Evolutionary conservation across 139 green algal genomes (phyloP).

Genomic region (Coelastrella sp.): DNA sequence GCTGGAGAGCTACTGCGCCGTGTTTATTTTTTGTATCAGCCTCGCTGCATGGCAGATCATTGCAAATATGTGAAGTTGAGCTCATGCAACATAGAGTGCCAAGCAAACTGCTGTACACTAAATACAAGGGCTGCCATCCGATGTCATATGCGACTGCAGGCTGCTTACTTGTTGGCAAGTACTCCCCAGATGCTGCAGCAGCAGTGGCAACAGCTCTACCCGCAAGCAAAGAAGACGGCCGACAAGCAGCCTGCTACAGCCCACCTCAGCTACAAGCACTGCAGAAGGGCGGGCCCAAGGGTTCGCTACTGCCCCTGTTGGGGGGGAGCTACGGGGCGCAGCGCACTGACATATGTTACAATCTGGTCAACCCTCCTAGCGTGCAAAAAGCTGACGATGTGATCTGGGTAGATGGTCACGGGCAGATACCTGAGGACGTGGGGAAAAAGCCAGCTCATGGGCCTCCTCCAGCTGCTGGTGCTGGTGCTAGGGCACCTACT

Average conservation of each 20-base stretch:
- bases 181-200: neutral
- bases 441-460: neutral
- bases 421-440: constrained; percentile 24
- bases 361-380: neutral
- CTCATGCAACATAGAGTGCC: too few species aligned
- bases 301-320: constrained; percentile 33
- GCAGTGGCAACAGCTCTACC: neutral
- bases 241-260: constrained; percentile 31
- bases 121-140: too few species aligned
- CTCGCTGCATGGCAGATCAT: too few species aligned
- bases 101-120: too few species aligned
- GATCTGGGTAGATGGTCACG: constrained; percentile 10
- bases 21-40: too few species aligned
- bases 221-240: constrained; percentile 13
- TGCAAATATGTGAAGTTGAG: too few species aligned
- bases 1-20: too few species aligned
- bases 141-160: neutral
- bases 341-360: constrained; percentile 30
- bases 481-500: neutral
- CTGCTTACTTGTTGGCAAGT: constrained; percentile 41
- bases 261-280: constrained; percentile 7
- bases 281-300: neutral
- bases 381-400: neutral
- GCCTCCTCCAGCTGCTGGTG: neutral
- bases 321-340: constrained; percentile 24